Percentiles rank a stretch among this genome's conserved stretches.
Evolutionary conservation across 2,329 filamentous ascomycete species (phyloP).

Genomic region (Annulohypoxylon truncatum): DNA sequence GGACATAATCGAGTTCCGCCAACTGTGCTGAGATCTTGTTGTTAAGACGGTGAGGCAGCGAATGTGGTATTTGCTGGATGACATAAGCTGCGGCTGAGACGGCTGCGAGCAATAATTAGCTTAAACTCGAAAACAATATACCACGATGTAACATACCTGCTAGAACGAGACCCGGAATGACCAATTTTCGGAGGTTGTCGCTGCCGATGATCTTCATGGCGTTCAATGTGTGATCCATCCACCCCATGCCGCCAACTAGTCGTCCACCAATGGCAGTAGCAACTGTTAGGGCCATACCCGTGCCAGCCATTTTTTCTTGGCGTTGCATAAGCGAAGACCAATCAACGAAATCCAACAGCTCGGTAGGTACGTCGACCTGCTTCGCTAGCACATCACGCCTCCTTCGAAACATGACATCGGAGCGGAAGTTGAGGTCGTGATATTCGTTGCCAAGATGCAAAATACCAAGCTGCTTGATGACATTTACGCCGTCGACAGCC

Average conservation of each 20-base stretch:
- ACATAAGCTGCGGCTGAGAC: constrained; percentile 82
- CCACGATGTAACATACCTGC: constrained; percentile 71
- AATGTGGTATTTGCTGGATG: constrained; percentile 86
- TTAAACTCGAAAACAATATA: constrained; percentile 13
- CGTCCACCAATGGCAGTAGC: constrained; percentile 86
- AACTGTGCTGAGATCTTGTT: constrained; percentile 87
- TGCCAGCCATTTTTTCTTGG: constrained; percentile 94
- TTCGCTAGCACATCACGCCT: constrained; percentile 83
- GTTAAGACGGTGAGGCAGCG: constrained; percentile 85
- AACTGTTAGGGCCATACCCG: constrained; percentile 92
- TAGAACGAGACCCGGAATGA: constrained; percentile 82
- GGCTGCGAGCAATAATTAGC: constrained; percentile 60
- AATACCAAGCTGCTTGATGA: constrained; percentile 89
- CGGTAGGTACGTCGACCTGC: constrained; percentile 87
- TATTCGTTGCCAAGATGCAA: constrained; percentile 90
- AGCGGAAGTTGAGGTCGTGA: constrained; percentile 85
- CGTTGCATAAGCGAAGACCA: constrained; percentile 82
- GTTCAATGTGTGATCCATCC: constrained; percentile 88
- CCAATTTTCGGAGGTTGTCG: constrained; percentile 81
- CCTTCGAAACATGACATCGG: constrained; percentile 93
- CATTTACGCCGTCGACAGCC: constrained; percentile 83
- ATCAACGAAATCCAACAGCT: constrained; percentile 95
- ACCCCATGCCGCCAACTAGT: constrained; percentile 84
- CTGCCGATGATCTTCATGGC: constrained; percentile 83
- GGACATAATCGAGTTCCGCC: constrained; percentile 87